Evolutionary conservation across 176 grass and related monocot genomes (phyloP).

Genomic region (Oropetium thomaeum): DNA sequence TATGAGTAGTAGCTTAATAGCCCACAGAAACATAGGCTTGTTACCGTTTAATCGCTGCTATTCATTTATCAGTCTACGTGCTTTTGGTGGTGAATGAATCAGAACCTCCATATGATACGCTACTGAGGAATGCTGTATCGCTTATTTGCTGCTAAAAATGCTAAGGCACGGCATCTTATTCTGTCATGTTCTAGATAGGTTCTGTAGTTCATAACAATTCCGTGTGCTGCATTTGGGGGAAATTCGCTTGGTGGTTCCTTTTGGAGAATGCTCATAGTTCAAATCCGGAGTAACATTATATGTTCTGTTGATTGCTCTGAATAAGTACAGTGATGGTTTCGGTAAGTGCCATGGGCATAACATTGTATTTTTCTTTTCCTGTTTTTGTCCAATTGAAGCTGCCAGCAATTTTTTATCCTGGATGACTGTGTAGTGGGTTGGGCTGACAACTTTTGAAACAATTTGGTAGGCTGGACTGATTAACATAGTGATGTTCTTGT

Average conservation of each 20-base stretch:
- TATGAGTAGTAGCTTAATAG: constrained; percentile 49
- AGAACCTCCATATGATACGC: not conserved
- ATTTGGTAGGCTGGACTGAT: too few species aligned
- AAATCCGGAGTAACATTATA: too few species aligned
- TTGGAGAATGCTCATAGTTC: too few species aligned
- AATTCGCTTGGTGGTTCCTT: too few species aligned
- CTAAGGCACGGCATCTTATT: not conserved
- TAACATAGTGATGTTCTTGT: not conserved
- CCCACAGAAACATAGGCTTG: constrained; percentile 21
- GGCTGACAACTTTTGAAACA: not conserved
- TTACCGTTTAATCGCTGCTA: constrained; percentile 31
- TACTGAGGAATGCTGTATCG: constrained; percentile 19
- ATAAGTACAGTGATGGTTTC: too few species aligned
- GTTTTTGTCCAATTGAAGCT: not conserved
- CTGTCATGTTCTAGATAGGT: not conserved
- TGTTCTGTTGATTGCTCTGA: too few species aligned
- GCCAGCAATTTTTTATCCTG: not conserved
- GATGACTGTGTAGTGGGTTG: not conserved
- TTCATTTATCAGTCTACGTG: constrained; percentile 18
- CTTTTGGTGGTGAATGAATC: constrained; percentile 13
- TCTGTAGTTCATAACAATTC: too few species aligned
- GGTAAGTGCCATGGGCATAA: too few species aligned
- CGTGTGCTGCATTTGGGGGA: too few species aligned
- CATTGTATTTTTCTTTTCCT: not conserved
- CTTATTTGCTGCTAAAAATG: constrained; percentile 24